Base-by-base conservation (phyloP, 176 grass and related monocot species). In the Leersia perrieri region DNA sequence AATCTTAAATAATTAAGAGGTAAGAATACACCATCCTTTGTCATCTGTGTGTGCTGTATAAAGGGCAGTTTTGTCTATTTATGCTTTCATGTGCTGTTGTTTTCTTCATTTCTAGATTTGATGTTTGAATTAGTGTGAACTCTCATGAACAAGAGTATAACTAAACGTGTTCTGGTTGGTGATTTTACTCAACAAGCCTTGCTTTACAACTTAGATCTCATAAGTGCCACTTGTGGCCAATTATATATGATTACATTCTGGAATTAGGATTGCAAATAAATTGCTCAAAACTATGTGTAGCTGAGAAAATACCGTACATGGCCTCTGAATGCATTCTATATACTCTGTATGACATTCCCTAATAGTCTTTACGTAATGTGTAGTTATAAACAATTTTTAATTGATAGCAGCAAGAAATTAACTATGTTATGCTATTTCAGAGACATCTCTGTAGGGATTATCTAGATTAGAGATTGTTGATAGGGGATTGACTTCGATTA, bases 91-190 rank as follows among this genome's bases (percentile, higher is more conserved):
- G 13, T 77, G 39, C 18, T 62, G 63, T 63, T 51, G 5, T 57
- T 85, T 70, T 53, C n/a, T 66, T 75, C 41, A 57, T 83, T 75
- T 83, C 42, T 51, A 40, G 30, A 67, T 66, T 14, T 75, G n/a
- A 65, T 55, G 71, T 75, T 66, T 40, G 36, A 75, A 39, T 75
- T 51, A 63, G 9, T 53, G 67, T 77, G 8, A 82, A 71, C 79
- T 33, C 34, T 33, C 3, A 3, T 62, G 16, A 29, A 51, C 16
- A 33, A 57, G 31, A 41, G 81, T 61, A 61, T 68, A 57, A 61
- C 29, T 39, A 76, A 12, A 11, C 7, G 31, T 68, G n/a, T 58
- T 40, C 33, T 33, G 84, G 44, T 12, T 57, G 33, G 14, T 14
- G 15, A 23, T 36, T 68, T 80, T 66, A 66, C 44, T 81, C 42